These are phyloP conservation scores for Petunia secreta DNA, from an alignment of 257 asterid genomes.

Conservation along the genomic window DNA sequence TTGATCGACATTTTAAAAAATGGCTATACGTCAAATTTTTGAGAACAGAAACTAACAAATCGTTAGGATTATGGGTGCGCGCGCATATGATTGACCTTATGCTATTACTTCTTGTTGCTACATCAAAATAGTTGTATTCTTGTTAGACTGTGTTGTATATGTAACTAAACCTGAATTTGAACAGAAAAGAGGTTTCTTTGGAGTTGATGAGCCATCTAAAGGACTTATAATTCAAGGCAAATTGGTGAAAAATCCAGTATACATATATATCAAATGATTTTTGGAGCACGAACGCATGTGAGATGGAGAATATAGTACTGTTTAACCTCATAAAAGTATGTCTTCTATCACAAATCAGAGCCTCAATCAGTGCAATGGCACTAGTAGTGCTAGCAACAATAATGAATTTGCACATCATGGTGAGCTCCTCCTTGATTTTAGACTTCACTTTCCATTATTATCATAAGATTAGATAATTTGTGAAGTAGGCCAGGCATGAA, in stretches of 20 bases:
- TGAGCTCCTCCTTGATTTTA: conserved; percentile 31
- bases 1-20: too few relatives aligned
- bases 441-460: background rate
- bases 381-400: conserved; percentile 43
- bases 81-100: background rate
- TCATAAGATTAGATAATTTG: background rate
- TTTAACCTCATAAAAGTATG: conserved; percentile 64
- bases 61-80: too few relatives aligned
- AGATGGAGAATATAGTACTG: conserved; percentile 50
- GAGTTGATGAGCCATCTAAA: conserved; percentile 41
- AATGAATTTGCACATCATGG: conserved; percentile 71
- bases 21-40: too few relatives aligned
- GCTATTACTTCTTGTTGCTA: background rate
- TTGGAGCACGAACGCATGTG: conserved; percentile 77
- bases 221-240: conserved; percentile 64
- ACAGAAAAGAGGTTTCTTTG: conserved; percentile 73
- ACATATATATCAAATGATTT: conserved; percentile 60
- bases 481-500: background rate
- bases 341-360: conserved; percentile 62
- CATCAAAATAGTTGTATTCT: background rate
- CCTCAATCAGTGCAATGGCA: conserved; percentile 44
- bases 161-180: conserved; percentile 45
- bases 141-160: conserved; percentile 24
- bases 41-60: too few relatives aligned
- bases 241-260: conserved; percentile 39